Percentiles rank a stretch among this genome's conserved stretches.
phyloP scores from a whole-genome alignment of 495 filamentous ascomycete species.

The Talaromyces thailandensis region DNA sequence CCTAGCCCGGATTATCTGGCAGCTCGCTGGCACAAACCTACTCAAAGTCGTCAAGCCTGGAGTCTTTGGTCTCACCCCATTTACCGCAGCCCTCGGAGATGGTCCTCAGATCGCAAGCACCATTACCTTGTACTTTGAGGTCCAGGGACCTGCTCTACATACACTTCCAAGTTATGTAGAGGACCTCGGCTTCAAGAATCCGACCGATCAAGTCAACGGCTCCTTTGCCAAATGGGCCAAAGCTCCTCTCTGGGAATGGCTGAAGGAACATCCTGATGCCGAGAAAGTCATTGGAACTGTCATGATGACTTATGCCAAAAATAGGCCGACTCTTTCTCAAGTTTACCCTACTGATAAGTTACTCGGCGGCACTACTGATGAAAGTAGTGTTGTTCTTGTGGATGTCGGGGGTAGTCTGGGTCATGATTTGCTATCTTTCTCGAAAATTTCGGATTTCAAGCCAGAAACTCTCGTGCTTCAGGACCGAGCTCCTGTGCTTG shows the following conservation, averaged over 20 bases:
- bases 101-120: not conserved
- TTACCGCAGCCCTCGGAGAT: not conserved
- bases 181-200: slow-evolving; percentile 18
- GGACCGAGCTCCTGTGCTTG: slow-evolving; percentile 35
- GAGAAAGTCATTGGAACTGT: slow-evolving; percentile 1
- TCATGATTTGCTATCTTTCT: slow-evolving; percentile 37
- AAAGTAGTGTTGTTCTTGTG: slow-evolving; percentile 33
- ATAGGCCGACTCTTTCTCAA: not conserved
- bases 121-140: slow-evolving; percentile 7
- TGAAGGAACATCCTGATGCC: not conserved
- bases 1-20: not conserved
- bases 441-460: slow-evolving; percentile 9
- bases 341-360: not conserved
- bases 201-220: slow-evolving; percentile 15
- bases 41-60: not conserved
- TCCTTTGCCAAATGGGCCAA: slow-evolving; percentile 17
- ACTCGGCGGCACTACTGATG: slow-evolving; percentile 1
- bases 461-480: slow-evolving; percentile 37
- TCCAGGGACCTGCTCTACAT: slow-evolving; percentile 17
- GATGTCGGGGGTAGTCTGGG: slow-evolving; percentile 45
- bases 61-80: not conserved
- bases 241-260: not conserved
- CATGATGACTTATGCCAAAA: not conserved
- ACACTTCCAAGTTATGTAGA: slow-evolving; percentile 21
- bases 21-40: not conserved